Conservation (phyloP, 129 eudicot species). For the Chrysanthemum makinoi region DNA sequence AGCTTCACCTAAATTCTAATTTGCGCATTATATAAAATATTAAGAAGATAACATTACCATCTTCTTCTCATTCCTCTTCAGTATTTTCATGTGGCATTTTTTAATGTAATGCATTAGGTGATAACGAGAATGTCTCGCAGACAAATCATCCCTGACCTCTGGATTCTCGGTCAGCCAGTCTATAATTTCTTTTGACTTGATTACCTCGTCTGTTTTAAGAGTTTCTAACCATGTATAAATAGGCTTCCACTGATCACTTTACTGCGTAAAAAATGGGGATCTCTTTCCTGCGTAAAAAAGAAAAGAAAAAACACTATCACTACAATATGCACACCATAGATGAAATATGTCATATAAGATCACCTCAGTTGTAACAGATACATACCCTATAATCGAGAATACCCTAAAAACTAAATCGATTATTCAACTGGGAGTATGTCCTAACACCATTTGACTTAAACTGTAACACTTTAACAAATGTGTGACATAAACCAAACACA, state of each 20-base stretch:
- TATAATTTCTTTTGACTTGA: conserved; percentile 76
- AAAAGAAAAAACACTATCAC: background rate
- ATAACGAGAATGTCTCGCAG: conserved; percentile 86
- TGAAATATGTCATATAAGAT: background rate
- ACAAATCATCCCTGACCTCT: conserved; percentile 67
- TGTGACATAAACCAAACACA: too few species aligned
- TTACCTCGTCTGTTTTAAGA: conserved; percentile 69
- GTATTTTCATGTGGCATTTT: conserved; percentile 79
- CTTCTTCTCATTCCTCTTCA: conserved; percentile 80
- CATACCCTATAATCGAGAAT: background rate
- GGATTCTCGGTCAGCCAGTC: conserved; percentile 85
- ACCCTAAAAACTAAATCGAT: background rate
- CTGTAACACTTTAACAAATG: background rate
- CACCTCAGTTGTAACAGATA: conserved; percentile 2
- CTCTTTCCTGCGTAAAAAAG: conserved; percentile 40
- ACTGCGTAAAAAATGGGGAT: conserved; percentile 66
- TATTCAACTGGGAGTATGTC: background rate
- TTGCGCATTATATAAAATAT: too few species aligned
- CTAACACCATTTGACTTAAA: background rate
- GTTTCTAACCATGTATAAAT: conserved; percentile 96
- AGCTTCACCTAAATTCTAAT: conserved; percentile 3
- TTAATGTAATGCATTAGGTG: conserved; percentile 95
- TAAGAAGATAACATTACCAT: conserved; percentile 31
- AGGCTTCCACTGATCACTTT: conserved; percentile 91
- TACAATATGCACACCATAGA: conserved; percentile 4